Evolutionary conservation across 2,329 filamentous ascomycete genomes (phyloP), one percentile per base, ranked within the genome.

Genomic region (Fusarium neocosmosporiellum): DNA sequence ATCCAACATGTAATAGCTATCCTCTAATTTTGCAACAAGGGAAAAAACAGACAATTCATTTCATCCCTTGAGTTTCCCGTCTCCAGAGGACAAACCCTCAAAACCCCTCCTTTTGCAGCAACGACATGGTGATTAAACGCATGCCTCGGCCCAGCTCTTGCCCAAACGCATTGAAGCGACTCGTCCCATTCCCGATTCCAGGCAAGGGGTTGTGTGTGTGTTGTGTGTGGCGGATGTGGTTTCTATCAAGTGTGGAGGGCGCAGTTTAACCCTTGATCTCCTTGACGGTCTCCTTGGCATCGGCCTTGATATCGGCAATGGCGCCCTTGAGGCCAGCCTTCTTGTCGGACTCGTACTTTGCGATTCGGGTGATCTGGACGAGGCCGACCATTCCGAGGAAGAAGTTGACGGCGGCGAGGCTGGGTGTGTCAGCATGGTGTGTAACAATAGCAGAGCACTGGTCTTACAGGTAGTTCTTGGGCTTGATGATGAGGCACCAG

Each of bases 401-500:
- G 90, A 98, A 98, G 90, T 99, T 99, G 81, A 98, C 96, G 63
- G 95, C 91, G 70, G 96, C 96, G 67, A 99, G 91, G 70, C 93
- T 95, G 70, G 13, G 59, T 7, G 14, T n/a, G 39, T n/a, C n/a
- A n/a, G n/a, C n/a, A n/a, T n/a, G n/a, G n/a, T n/a, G n/a, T n/a
- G n/a, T n/a, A n/a, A n/a, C n/a, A n/a, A n/a, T n/a, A n/a, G n/a
- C n/a, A n/a, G n/a, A n/a, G n/a, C n/a, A n/a, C n/a, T n/a, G n/a
- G n/a, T n/a, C n/a, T n/a, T 86, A 94, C 92, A 98, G 92, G 80
- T 95, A 86, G 88, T 99, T 99, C 84, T 91, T 91, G 66, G 96
- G 96, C 84, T 91, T 95, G 85, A 99, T 99, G 83, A 99, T 93
- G 81, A 98, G 88, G 88, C 96, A 99, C 96, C 96, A 99, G 76